phyloP scores from a whole-genome alignment of 169 alveolate species.

The Perkinsus marinus region DNA sequence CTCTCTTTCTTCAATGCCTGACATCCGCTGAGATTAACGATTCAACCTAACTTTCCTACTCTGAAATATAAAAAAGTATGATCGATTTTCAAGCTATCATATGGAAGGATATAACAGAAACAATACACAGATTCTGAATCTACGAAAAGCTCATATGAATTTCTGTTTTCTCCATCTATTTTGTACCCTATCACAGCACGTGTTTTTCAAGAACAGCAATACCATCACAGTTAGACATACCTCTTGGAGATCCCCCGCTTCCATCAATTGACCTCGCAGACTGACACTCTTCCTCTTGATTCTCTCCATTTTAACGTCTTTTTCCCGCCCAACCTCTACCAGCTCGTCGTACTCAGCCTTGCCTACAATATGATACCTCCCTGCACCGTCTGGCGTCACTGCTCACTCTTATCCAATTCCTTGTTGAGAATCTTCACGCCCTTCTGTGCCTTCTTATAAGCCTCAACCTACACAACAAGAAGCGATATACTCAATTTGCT shows the following conservation, averaged over 20 bases:
- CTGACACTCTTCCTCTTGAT: not conserved
- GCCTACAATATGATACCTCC: not conserved
- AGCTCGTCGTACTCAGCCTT: not conserved
- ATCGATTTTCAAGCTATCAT: not conserved
- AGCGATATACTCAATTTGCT: not conserved
- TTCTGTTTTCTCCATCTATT: too few species aligned
- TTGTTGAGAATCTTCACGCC: not conserved
- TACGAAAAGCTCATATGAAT: too few species aligned
- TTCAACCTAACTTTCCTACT: too few species aligned
- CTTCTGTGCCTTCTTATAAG: not conserved
- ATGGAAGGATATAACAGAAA: too few species aligned
- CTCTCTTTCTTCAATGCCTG: too few species aligned
- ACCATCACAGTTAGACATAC: not conserved
- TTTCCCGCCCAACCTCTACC: not conserved
- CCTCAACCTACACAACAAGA: not conserved
- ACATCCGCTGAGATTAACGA: too few species aligned
- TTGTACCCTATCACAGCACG: too few species aligned
- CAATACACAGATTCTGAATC: too few species aligned
- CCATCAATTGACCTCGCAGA: not conserved
- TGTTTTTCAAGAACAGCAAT: too few species aligned
- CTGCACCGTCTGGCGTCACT: too few species aligned
- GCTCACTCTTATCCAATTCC: not conserved
- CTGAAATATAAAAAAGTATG: too few species aligned
- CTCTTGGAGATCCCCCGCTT: not conserved
- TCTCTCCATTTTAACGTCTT: not conserved